Conservation (phyloP, 2,329 filamentous ascomycete species). For the Zasmidium angulare region DNA sequence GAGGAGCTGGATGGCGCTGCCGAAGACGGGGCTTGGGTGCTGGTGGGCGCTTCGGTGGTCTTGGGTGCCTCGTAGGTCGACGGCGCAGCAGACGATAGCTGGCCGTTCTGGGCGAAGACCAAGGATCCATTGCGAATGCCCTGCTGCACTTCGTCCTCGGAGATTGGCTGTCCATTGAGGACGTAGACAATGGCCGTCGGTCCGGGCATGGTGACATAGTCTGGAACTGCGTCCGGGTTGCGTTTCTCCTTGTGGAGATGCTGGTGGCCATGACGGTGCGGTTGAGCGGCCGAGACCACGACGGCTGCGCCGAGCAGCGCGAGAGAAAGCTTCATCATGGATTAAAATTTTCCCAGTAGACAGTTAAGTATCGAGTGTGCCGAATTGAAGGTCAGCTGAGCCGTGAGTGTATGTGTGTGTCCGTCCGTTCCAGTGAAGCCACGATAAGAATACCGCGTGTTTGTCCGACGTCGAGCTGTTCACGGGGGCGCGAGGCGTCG, state of each 20-base stretch:
- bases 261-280: slow-evolving; percentile 56
- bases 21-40: slow-evolving; percentile 27
- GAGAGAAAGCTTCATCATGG: slow-evolving; percentile 38
- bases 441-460: slow-evolving; percentile 19
- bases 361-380: slow-evolving; percentile 7
- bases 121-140: slow-evolving; percentile 69
- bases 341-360: slow-evolving; percentile 9
- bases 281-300: slow-evolving; percentile 56
- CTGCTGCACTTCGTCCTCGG: slow-evolving; percentile 63
- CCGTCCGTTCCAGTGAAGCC: slow-evolving; percentile 24
- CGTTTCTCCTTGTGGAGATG: slow-evolving; percentile 62
- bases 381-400: slow-evolving; percentile 17
- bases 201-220: slow-evolving; percentile 56
- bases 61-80: slow-evolving; percentile 25
- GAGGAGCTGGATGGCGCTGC: slow-evolving; percentile 27
- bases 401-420: slow-evolving; percentile 10
- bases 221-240: slow-evolving; percentile 44
- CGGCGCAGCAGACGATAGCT: slow-evolving; percentile 35
- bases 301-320: slow-evolving; percentile 38
- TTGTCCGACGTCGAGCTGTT: neutral
- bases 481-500: neutral
- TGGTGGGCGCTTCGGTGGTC: slow-evolving; percentile 5
- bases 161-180: slow-evolving; percentile 64
- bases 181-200: slow-evolving; percentile 70
- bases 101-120: slow-evolving; percentile 59